Conservation (phyloP, 257 asterid genomes). For the Plectranthus barbatus region DNA sequence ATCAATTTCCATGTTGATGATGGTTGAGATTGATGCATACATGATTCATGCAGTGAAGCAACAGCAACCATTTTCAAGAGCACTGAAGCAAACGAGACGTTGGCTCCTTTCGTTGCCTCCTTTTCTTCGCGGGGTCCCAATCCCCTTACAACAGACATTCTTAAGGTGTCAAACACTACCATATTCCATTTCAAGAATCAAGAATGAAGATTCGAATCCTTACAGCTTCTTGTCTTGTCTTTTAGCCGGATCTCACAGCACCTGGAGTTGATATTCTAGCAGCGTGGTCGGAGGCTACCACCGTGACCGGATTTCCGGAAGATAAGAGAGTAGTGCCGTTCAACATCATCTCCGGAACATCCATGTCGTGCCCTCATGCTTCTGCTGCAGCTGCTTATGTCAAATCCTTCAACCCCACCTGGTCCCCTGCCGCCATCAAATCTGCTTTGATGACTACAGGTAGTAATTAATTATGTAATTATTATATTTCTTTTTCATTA, state of each 20-base stretch:
- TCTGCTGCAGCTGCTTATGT: constrained; percentile 56
- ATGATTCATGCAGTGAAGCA: constrained; percentile 29
- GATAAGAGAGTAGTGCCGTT: constrained; percentile 34
- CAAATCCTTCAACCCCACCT: constrained; percentile 46
- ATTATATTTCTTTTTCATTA: neutral
- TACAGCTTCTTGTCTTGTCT: neutral
- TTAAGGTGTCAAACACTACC: constrained; percentile 29
- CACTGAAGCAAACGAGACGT: constrained; percentile 11
- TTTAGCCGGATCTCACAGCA: constrained; percentile 56
- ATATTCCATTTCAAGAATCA: too few relatives aligned
- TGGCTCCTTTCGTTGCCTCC: constrained; percentile 38
- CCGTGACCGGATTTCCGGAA: constrained; percentile 20
- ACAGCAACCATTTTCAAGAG: constrained; percentile 33
- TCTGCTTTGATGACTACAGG: constrained; percentile 65
- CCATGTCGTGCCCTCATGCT: constrained; percentile 74
- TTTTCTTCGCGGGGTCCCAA: constrained; percentile 64
- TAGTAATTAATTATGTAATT: neutral
- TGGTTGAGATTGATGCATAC: neutral
- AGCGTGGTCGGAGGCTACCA: constrained; percentile 47
- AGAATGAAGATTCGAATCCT: too few relatives aligned
- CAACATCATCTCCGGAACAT: constrained; percentile 50
- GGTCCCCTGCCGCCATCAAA: constrained; percentile 65
- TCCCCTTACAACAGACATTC: constrained; percentile 34
- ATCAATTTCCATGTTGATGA: too few relatives aligned
- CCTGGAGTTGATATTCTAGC: constrained; percentile 61